Evolutionary conservation across 169 alveolate species (phyloP).

Genomic region (Theileria equi): DNA sequence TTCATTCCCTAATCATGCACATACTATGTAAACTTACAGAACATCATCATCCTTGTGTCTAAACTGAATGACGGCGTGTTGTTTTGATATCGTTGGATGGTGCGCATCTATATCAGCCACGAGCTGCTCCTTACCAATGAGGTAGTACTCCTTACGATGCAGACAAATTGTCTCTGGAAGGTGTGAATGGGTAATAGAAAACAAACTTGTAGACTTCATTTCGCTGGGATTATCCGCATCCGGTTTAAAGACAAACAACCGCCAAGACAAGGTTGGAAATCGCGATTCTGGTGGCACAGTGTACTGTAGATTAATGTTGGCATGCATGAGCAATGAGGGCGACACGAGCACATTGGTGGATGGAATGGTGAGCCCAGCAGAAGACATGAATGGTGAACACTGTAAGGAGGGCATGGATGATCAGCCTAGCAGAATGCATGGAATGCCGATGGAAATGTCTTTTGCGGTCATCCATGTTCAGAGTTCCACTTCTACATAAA

Average conservation of each 20-base stretch:
- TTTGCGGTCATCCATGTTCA: no score
- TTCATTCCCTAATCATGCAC: neutral
- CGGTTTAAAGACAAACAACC: slow-evolving; percentile 77
- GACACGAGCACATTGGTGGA: neutral
- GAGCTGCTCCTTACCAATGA: slow-evolving; percentile 91
- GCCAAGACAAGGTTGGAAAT: slow-evolving; percentile 78
- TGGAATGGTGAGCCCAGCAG: neutral
- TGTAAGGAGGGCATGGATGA: no score
- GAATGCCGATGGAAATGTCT: no score
- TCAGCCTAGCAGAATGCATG: no score
- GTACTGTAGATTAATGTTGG: no score
- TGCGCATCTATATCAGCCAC: slow-evolving; percentile 85
- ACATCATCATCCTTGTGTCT: slow-evolving; percentile 71
- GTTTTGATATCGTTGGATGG: slow-evolving; percentile 86
- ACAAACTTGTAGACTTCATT: neutral
- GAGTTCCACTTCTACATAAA: no score
- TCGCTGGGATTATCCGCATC: slow-evolving; percentile 13
- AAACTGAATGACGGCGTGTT: slow-evolving; percentile 96
- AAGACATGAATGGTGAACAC: neutral
- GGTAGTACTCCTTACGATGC: slow-evolving; percentile 61
- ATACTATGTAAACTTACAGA: neutral
- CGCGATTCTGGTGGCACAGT: slow-evolving; percentile 78
- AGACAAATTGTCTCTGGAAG: neutral
- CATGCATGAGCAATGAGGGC: no score
- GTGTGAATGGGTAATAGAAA: neutral